Percentiles rank a stretch among this genome's conserved stretches.
phyloP scores from a whole-genome alignment of 768 basidiomycete species.

The Nevesoporus exiguus region DNA sequence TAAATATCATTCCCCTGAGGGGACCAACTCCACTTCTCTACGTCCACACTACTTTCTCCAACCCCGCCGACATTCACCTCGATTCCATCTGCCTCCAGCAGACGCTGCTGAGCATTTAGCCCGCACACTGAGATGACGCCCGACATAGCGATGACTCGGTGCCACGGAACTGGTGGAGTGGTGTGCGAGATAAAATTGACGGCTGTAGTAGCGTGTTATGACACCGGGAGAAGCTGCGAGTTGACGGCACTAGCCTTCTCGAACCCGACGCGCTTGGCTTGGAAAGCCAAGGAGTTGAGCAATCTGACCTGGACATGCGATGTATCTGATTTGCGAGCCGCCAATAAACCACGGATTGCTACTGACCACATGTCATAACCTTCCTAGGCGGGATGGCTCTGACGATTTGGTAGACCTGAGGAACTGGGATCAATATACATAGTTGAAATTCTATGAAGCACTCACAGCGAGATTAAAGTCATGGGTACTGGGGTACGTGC shows the following conservation, averaged over 20 bases:
- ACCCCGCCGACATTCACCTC: conserved; percentile 52
- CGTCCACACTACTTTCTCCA: conserved; percentile 53
- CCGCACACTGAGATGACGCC: conserved; percentile 61
- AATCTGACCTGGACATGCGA: conserved; percentile 45
- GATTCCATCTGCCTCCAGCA: conserved; percentile 72
- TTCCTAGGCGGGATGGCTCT: conserved; percentile 56
- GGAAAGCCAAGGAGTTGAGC: conserved; percentile 76
- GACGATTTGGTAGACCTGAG: conserved; percentile 65
- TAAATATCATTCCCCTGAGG: conserved; percentile 30
- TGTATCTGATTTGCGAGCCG: background rate
- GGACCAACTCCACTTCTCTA: conserved; percentile 59
- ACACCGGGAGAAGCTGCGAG: background rate
- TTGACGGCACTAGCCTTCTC: conserved; percentile 52
- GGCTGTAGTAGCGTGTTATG: conserved; percentile 39
- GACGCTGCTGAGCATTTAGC: conserved; percentile 52
- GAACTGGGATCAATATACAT: background rate
- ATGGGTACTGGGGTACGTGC: background rate
- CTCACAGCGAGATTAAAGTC: conserved; percentile 17
- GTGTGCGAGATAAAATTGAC: conserved; percentile 64
- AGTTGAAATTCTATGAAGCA: background rate
- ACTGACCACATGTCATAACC: conserved; percentile 62
- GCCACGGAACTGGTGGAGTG: conserved; percentile 70
- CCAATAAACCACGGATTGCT: background rate
- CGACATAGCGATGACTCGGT: conserved; percentile 65
- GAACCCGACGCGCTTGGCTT: conserved; percentile 67